A percentile compares a stretch with the other conserved stretches of the same genome.
These are phyloP conservation scores for Graphilbum fragrans DNA, from an alignment of 2,329 filamentous ascomycete species.

Conservation along the genomic window DNA sequence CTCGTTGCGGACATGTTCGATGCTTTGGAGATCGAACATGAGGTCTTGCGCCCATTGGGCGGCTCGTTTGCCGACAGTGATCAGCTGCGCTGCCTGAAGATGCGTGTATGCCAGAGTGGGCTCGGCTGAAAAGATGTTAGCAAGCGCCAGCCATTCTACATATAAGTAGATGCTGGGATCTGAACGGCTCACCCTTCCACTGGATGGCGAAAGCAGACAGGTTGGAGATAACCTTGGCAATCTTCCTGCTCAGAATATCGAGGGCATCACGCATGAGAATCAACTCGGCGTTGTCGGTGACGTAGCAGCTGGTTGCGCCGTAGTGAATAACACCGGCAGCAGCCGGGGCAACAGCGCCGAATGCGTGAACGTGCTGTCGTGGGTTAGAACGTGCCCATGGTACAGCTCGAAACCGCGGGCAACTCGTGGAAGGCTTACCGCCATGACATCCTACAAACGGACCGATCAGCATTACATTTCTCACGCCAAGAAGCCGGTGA, in stretches of 20 bases:
- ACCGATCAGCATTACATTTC: neutral
- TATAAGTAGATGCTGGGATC: neutral
- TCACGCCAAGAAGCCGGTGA: too few relatives aligned
- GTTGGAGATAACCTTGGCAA: slow-evolving; percentile 69
- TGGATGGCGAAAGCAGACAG: slow-evolving; percentile 59
- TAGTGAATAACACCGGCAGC: slow-evolving; percentile 77
- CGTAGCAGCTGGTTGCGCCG: slow-evolving; percentile 45
- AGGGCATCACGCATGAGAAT: slow-evolving; percentile 67
- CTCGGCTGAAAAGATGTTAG: too few relatives aligned
- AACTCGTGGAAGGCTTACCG: neutral
- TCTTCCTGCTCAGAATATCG: slow-evolving; percentile 63
- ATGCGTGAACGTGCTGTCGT: slow-evolving; percentile 51
- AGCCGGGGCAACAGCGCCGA: slow-evolving; percentile 58
- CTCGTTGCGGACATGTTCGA: slow-evolving; percentile 56
- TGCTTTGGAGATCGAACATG: slow-evolving; percentile 58
- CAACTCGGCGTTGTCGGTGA: slow-evolving; percentile 57
- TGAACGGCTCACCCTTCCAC: slow-evolving; percentile 8
- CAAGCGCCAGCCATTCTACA: neutral
- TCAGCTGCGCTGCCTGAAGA: slow-evolving; percentile 48
- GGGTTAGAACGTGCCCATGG: neutral
- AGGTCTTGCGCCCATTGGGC: slow-evolving; percentile 65
- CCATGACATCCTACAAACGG: slow-evolving; percentile 14
- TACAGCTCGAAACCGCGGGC: slow-evolving; percentile 13
- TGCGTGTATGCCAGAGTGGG: slow-evolving; percentile 40
- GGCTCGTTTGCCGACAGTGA: slow-evolving; percentile 55